phyloP scores from a whole-genome alignment of 1,284 basidiomycete species.

The Heterobasidion occidentale region DNA sequence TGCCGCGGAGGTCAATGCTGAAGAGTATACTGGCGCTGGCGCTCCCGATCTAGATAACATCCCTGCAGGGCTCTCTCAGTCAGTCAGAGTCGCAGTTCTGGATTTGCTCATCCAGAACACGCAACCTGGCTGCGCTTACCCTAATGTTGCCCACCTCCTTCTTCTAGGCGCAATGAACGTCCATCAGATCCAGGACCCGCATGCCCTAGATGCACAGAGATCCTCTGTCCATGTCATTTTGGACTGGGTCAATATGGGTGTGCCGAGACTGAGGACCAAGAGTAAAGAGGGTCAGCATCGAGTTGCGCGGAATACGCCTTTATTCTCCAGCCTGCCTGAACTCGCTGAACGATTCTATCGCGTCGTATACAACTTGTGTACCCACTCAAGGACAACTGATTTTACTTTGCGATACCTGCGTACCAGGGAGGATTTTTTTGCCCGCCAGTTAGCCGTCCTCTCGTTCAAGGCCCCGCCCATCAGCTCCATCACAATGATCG shows the following conservation, averaged over 20 bases:
- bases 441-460: conserved; percentile 71
- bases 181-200: conserved; percentile 66
- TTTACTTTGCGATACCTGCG: conserved; percentile 85
- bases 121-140: conserved; percentile 51
- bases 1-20: conserved; percentile 47
- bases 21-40: conserved; percentile 63
- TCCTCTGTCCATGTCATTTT: conserved; percentile 82
- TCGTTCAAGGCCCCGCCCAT: conserved; percentile 53
- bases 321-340: conserved; percentile 66
- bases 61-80: conserved; percentile 49
- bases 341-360: conserved; percentile 85
- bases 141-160: conserved; percentile 87
- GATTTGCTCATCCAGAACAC: conserved; percentile 84
- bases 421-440: conserved; percentile 86
- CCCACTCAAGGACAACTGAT: conserved; percentile 78
- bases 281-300: conserved; percentile 31
- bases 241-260: conserved; percentile 64
- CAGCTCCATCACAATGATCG: conserved; percentile 46
- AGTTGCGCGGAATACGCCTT: conserved; percentile 31
- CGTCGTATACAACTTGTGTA: conserved; percentile 81
- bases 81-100: conserved; percentile 75
- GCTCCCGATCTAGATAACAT: conserved; percentile 45
- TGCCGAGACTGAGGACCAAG: conserved; percentile 46
- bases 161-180: conserved; percentile 62
- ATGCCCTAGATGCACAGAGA: conserved; percentile 59